Evolutionary conservation across 495 filamentous ascomycete species (phyloP), one percentile per base, ranked within the genome.

Genomic region (Pseudomonodictys pantanalensis): DNA sequence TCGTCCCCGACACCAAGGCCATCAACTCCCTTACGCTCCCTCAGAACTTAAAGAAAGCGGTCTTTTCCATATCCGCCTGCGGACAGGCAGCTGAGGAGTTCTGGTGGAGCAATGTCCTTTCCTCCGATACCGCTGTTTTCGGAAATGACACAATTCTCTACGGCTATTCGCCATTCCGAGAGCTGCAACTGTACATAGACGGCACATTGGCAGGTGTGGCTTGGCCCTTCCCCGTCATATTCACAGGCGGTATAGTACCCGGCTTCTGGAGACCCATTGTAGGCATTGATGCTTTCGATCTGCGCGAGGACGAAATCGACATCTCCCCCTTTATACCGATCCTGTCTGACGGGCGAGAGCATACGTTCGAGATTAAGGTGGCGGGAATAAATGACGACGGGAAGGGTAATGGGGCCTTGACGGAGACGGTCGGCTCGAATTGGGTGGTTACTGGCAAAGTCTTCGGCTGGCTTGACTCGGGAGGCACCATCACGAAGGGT

Each of bases 181-280:
- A 96, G 69, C 78, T 95, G 7, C 89, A 95, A 60, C 73, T 95
- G 1, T 79, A 85, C 38, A 88, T 95, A 56, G 88, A 96, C 66
- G 88, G 82, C 1, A 76, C 78, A 28, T 72, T 93, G 7, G 88
- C 89, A 15, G 91, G 91, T 0, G 87, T 93, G 3, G 78, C 83
- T 6, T 95, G 87, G 88, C 91, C 91, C 3, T 93, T 92, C 57
- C 88, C 89, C 0, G 77, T 91, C 26, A 89, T 95, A 32, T 96
- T 95, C 62, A 95, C 91, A 4, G 91, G 91, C 4, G 91, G 91
- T 2, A 82, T 96, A 1, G 86, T 85, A 1, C 91, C 91, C 1
- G 84, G 83, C 0, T 79, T 95, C 28, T 95, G 91, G 85, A 77
- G 88, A 0, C 91, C 91, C 1, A 85, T 96, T 60, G 90, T 90